Evolutionary conservation across 345 rosid genomes (phyloP).

Genomic region (Pistacia vera): DNA sequence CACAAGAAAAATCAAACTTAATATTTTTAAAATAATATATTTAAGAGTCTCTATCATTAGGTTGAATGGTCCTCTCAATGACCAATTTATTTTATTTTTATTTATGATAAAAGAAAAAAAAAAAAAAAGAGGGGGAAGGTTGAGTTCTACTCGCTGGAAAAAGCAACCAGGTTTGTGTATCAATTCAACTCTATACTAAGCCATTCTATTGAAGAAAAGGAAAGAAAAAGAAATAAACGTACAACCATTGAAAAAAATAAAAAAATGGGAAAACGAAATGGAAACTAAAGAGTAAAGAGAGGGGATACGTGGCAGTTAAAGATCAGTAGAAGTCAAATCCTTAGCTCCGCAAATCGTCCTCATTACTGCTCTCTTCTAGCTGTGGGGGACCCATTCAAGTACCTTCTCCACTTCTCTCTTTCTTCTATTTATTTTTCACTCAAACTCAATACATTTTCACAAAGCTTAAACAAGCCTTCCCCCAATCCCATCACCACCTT

Average conservation of each 20-base stretch:
- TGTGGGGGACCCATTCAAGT: constrained; percentile 34
- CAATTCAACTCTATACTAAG: too few relatives aligned
- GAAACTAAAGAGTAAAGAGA: constrained; percentile 14
- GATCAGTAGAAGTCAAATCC: constrained; percentile 62
- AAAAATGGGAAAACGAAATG: constrained; percentile 12
- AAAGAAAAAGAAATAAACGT: not conserved
- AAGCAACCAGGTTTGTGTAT: not conserved
- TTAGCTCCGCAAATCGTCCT: constrained; percentile 51
- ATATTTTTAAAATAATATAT: too few relatives aligned
- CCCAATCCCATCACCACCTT: not conserved
- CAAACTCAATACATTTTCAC: not conserved
- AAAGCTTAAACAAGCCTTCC: not conserved
- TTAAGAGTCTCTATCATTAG: too few relatives aligned
- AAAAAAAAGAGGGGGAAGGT: too few relatives aligned
- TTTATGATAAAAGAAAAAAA: too few relatives aligned
- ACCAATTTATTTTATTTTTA: too few relatives aligned
- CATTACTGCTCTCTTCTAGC: constrained; percentile 29
- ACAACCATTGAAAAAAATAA: constrained; percentile 2
- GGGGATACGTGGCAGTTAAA: constrained; percentile 59
- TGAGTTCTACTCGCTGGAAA: not conserved
- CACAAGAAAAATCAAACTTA: too few relatives aligned
- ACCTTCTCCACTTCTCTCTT: not conserved
- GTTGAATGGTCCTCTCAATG: too few relatives aligned
- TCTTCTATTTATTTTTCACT: constrained; percentile 28
- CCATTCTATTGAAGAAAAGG: not conserved